These are phyloP conservation scores for Orbilia blumenaviensis DNA, from an alignment of 2,329 filamentous ascomycete genomes.

Conservation along the genomic window DNA sequence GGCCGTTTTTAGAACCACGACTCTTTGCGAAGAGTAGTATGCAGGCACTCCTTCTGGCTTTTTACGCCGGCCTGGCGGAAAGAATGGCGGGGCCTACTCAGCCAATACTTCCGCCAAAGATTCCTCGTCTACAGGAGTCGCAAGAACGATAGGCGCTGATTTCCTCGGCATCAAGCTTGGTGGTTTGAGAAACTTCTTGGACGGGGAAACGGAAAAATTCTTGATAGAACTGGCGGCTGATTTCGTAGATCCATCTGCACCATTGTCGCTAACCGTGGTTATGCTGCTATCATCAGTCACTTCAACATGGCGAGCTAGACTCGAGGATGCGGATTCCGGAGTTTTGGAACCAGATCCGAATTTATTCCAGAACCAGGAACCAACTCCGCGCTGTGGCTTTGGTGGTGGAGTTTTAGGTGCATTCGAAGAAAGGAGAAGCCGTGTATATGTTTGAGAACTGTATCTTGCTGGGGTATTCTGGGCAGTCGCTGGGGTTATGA, in stretches of 20 bases:
- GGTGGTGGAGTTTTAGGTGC: slow-evolving; percentile 18
- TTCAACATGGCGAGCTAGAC: slow-evolving; percentile 46
- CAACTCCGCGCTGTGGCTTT: slow-evolving; percentile 43
- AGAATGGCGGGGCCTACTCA: slow-evolving; percentile 23
- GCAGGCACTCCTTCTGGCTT: background rate
- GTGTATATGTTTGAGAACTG: slow-evolving; percentile 46
- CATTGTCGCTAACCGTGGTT: slow-evolving; percentile 26
- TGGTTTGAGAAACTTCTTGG: slow-evolving; percentile 32
- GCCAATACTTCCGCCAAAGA: slow-evolving; percentile 50
- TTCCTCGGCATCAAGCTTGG: slow-evolving; percentile 41
- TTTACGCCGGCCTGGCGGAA: background rate
- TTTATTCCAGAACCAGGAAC: slow-evolving; percentile 50
- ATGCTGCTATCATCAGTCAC: slow-evolving; percentile 48
- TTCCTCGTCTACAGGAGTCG: slow-evolving; percentile 49
- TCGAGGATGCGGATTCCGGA: slow-evolving; percentile 36
- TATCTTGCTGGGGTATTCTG: slow-evolving; percentile 48
- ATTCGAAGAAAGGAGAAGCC: slow-evolving; percentile 41
- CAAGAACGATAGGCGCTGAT: slow-evolving; percentile 40
- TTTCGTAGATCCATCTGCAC: slow-evolving; percentile 13
- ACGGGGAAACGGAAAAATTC: slow-evolving; percentile 27
- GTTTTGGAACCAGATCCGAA: slow-evolving; percentile 29
- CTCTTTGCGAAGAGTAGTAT: background rate
- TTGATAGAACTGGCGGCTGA: slow-evolving; percentile 46
- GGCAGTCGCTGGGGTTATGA: slow-evolving; percentile 50
- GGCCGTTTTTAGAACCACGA: background rate